Conservation (phyloP, 2,329 filamentous ascomycete species). For the Pestalotiopsis fici region DNA sequence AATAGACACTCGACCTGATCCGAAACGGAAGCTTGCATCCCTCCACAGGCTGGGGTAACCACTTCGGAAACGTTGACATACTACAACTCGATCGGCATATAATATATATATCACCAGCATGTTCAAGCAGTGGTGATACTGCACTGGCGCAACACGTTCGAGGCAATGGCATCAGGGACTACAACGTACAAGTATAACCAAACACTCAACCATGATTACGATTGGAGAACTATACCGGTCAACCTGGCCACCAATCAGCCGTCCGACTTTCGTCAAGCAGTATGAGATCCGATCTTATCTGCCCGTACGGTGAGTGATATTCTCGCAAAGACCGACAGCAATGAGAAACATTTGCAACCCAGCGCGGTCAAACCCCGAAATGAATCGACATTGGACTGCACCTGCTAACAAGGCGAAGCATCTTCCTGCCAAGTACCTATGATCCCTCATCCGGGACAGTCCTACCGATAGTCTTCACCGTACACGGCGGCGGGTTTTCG, state of each 20-base stretch:
- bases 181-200: not conserved
- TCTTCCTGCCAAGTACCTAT: constrained; percentile 5
- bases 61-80: not conserved
- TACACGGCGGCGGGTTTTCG: constrained; percentile 8
- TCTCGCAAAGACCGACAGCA: not conserved
- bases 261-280: constrained; percentile 6
- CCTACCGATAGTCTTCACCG: constrained; percentile 5
- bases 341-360: too few species aligned
- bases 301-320: constrained; percentile 1
- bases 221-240: constrained; percentile 9
- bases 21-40: not conserved
- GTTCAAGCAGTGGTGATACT: not conserved
- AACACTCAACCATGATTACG: not conserved
- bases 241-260: constrained; percentile 1
- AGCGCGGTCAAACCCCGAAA: too few species aligned
- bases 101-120: not conserved
- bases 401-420: not conserved
- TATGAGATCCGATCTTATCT: constrained; percentile 8
- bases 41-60: not conserved
- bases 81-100: not conserved
- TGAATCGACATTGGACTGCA: not conserved
- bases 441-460: not conserved
- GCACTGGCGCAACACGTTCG: not conserved
- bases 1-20: constrained; percentile 5
- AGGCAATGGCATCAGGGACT: not conserved